Conservation (phyloP, 768 basidiomycete species). For the Leccinum olivaceopallidum region DNA sequence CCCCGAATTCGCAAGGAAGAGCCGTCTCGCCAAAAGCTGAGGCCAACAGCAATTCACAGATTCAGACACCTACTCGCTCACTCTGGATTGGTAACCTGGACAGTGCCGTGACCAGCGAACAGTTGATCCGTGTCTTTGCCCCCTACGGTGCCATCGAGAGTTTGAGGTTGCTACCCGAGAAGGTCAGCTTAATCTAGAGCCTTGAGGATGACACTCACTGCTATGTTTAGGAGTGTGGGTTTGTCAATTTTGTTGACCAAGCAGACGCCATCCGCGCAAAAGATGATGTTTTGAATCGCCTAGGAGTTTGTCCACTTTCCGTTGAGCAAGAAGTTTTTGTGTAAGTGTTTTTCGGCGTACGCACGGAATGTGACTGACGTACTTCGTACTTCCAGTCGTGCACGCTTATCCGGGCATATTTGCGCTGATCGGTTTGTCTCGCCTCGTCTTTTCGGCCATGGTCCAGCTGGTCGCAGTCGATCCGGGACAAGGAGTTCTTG, state of each 20-base stretch:
- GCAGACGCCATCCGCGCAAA: slow-evolving; percentile 96
- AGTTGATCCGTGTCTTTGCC: slow-evolving; percentile 93
- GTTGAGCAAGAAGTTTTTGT: slow-evolving; percentile 54
- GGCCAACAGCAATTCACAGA: slow-evolving; percentile 59
- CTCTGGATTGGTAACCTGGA: slow-evolving; percentile 99
- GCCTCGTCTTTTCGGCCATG: slow-evolving; percentile 47
- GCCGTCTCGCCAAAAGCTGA: slow-evolving; percentile 86
- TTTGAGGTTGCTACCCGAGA: slow-evolving; percentile 91
- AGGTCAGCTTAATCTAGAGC: slow-evolving; percentile 50
- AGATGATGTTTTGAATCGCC: slow-evolving; percentile 94
- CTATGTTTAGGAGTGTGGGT: slow-evolving; percentile 84
- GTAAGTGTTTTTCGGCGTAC: slow-evolving; percentile 44
- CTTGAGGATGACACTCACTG: slow-evolving; percentile 19
- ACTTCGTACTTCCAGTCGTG: slow-evolving; percentile 43
- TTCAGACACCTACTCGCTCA: slow-evolving; percentile 92
- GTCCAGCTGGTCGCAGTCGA: slow-evolving; percentile 71
- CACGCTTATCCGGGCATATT: slow-evolving; percentile 74
- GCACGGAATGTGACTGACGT: slow-evolving; percentile 10
- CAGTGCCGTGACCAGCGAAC: slow-evolving; percentile 90
- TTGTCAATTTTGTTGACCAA: slow-evolving; percentile 97
- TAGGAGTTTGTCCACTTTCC: slow-evolving; percentile 45
- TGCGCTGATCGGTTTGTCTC: slow-evolving; percentile 52
- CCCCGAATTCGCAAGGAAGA: slow-evolving; percentile 67
- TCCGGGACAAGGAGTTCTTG: slow-evolving; percentile 86
- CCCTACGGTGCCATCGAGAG: slow-evolving; percentile 98